Evolutionary conservation across 768 basidiomycete species (phyloP).

Genomic region (Cystobasidium tubakii): DNA sequence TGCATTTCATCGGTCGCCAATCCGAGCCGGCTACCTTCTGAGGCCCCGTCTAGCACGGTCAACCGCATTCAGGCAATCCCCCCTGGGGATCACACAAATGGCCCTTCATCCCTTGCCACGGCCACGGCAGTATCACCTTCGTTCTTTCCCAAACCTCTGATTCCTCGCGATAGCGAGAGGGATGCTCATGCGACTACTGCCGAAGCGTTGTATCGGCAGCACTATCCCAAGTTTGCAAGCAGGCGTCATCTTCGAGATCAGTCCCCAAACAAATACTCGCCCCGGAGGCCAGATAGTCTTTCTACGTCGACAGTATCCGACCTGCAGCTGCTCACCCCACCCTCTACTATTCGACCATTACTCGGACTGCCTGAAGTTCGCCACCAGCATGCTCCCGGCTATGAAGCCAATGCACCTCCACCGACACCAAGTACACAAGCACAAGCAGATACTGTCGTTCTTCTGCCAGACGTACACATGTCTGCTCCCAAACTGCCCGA

Average conservation of each 20-base stretch:
- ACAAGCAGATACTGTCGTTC: not conserved
- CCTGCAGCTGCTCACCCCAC: slow-evolving; percentile 19
- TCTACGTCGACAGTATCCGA: slow-evolving; percentile 16
- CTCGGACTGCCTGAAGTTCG: not conserved
- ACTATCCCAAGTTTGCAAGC: slow-evolving; percentile 27
- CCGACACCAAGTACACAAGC: not conserved
- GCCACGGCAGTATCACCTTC: not conserved
- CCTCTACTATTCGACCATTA: slow-evolving; percentile 10
- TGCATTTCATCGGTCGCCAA: not conserved
- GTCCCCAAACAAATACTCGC: not conserved
- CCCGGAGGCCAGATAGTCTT: not conserved
- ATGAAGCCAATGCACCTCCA: not conserved
- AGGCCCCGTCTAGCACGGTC: no score
- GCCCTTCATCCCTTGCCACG: not conserved
- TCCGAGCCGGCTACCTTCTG: not conserved
- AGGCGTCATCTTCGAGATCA: slow-evolving; percentile 5
- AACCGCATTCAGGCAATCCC: no score
- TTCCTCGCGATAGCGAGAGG: not conserved
- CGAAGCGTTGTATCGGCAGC: slow-evolving; percentile 23
- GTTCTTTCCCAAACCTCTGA: not conserved
- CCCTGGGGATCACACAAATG: no score
- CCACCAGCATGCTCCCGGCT: not conserved
- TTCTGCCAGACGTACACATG: not conserved
- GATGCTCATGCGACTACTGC: not conserved
- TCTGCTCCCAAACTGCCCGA: not conserved